Evolutionary conservation across 805 yeast species (phyloP).

Genomic region (Cyberlindnera japonica): DNA sequence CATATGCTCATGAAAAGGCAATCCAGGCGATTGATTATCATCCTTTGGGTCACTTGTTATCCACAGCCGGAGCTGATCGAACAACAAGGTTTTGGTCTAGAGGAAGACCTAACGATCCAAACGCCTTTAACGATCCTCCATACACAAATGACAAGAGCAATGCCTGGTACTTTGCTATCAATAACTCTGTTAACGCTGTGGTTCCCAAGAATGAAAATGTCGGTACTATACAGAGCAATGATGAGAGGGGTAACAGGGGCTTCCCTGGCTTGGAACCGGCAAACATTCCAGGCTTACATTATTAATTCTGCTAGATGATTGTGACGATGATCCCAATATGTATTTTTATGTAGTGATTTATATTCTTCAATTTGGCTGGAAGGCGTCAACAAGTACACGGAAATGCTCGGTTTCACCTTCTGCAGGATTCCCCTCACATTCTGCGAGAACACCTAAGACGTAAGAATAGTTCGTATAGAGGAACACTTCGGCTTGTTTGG

Average conservation of each 20-base stretch:
- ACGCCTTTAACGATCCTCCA: constrained; percentile 75
- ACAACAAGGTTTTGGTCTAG: constrained; percentile 94
- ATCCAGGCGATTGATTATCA: constrained; percentile 88
- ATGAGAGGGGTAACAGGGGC: constrained; percentile 1
- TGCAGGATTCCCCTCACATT: constrained; percentile 41
- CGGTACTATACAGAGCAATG: constrained; percentile 13
- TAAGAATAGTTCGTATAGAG: constrained; percentile 52
- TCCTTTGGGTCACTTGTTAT: constrained; percentile 87
- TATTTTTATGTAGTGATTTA: too few species aligned
- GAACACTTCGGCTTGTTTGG: constrained; percentile 61
- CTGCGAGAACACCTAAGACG: constrained; percentile 26
- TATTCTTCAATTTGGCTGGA: constrained; percentile 11
- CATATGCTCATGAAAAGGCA: constrained; percentile 93
- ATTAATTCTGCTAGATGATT: too few species aligned
- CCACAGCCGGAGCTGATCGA: constrained; percentile 92
- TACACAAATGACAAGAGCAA: constrained; percentile 63
- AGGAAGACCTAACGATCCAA: constrained; percentile 84
- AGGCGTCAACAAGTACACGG: constrained; percentile 42
- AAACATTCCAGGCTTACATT: constrained; percentile 16
- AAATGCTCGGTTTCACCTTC: constrained; percentile 42
- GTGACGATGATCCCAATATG: too few species aligned
- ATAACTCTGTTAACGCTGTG: constrained; percentile 33
- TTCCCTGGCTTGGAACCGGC: constrained; percentile 10
- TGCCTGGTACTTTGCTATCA: constrained; percentile 51
- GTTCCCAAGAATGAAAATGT: constrained; percentile 31